Percentiles rank a stretch among this genome's conserved stretches.
Conservation (phyloP, 2,329 filamentous ascomycete species). For the Capronia coronata region DNA sequence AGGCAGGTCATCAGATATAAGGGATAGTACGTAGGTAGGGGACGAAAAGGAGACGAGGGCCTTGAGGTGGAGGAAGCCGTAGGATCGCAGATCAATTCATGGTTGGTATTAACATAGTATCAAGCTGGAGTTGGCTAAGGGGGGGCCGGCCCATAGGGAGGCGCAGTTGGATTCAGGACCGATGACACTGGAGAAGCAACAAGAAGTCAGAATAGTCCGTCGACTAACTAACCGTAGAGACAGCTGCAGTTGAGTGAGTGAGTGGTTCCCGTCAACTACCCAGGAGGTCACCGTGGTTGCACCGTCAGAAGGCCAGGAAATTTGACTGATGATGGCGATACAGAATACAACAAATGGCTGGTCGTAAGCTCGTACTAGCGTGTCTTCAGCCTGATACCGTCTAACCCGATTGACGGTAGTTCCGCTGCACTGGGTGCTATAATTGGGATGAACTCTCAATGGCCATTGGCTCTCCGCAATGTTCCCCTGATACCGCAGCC, state of each 20-base stretch:
- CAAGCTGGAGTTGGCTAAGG: neutral
- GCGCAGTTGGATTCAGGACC: slow-evolving; percentile 8
- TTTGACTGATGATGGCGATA: neutral
- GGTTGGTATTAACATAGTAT: neutral
- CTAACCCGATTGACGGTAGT: slow-evolving; percentile 1
- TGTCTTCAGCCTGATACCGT: neutral
- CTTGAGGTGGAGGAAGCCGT: neutral
- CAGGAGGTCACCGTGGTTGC: too few species aligned
- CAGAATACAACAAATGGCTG: neutral
- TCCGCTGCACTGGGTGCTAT: slow-evolving; percentile 1
- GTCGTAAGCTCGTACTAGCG: neutral
- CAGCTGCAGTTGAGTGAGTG: neutral
- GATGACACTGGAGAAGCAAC: neutral
- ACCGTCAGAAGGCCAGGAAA: too few species aligned
- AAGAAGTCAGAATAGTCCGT: slow-evolving; percentile 15
- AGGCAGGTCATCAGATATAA: slow-evolving; percentile 10
- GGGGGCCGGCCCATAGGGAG: neutral
- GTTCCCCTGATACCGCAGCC: slow-evolving; percentile 24
- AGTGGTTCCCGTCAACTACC: too few species aligned
- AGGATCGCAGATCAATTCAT: neutral
- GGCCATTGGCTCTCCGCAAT: slow-evolving; percentile 4
- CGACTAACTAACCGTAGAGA: neutral
- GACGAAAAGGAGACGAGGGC: slow-evolving; percentile 10
- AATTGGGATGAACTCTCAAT: slow-evolving; percentile 13
- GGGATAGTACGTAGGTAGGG: neutral